Base-by-base conservation (phyloP, 2,329 filamentous ascomycete species). In the Sodiomyces alkalinus region DNA sequence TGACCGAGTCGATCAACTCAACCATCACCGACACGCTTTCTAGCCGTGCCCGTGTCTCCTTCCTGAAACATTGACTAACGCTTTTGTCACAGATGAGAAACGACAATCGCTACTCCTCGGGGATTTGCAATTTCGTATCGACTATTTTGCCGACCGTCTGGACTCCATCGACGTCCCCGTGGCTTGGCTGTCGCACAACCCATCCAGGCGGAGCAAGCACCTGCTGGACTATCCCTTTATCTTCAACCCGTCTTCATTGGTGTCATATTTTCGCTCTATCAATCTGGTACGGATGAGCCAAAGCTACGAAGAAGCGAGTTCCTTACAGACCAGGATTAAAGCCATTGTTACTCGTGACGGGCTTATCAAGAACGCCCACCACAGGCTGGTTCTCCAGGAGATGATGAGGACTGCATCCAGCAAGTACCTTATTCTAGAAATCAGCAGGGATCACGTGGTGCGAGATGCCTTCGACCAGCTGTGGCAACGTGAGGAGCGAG, bases 281-380 rank as follows among this genome's bases (percentile, higher is more conserved):
- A 94, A 93, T 46, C 83, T 90, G 42, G 72, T 80, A 0, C 68
- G 68, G 11, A 96, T 96, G 87, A 81, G 76, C 39, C 70, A 74
- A 33, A 69, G 77, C 11, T 85, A 76, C 41, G 80, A 90, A 43
- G 67, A 74, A 37, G 73, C 80, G 0, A 68, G 58, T 33, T 71
- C 67, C 0, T 49, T 71, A 1, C 60, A 63, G 36, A 63, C 57
- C 19, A 57, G 68, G 11, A 68, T 75, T 41, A 58, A 59, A n/a
- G 60, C 61, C 2, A 66, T 70, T 7, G 58, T 70, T 9, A 56
- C 62, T 11, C 59, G 61, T 3, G 61, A 62, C 14, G 68, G 60
- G 27, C 48, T 76, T 1, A 62, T 73, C 11, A 62, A 60, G 2
- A 66, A 69, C 26, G 49, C 56, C 7, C 60, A 71, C 30, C 68